These are phyloP conservation scores for Sechiopsis laciniata DNA, from an alignment of 306 rosid species.

Conservation along the genomic window DNA sequence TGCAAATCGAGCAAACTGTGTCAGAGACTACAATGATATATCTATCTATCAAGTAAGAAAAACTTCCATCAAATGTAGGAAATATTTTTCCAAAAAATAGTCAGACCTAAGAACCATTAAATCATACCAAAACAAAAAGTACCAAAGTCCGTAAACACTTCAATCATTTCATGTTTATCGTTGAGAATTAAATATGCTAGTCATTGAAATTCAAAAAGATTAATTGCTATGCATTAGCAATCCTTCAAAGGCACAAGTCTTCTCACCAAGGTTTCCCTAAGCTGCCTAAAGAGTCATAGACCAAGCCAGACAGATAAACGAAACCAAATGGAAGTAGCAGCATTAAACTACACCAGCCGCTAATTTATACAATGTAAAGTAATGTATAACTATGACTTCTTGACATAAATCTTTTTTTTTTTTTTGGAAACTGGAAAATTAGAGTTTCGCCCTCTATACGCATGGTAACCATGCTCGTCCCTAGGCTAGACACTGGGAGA, in stretches of 20 bases:
- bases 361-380: not conserved
- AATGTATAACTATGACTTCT: not conserved
- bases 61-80: not conserved
- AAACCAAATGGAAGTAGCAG: conserved; percentile 1
- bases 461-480: too few species aligned
- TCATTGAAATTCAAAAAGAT: not conserved
- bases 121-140: not conserved
- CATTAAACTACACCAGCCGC: not conserved
- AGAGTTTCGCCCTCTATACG: too few species aligned
- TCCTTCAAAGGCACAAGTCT: not conserved
- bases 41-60: conserved; percentile 6
- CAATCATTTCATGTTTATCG: not conserved
- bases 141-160: not conserved
- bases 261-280: not conserved
- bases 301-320: not conserved
- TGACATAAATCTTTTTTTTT: not conserved
- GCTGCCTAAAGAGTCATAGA: not conserved
- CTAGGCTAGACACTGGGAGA: too few species aligned
- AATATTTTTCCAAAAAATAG: not conserved
- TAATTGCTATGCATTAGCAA: not conserved
- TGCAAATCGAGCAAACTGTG: conserved; percentile 42
- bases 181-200: not conserved
- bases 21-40: conserved; percentile 27
- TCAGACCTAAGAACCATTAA: not conserved
- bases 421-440: too few species aligned